phyloP scores from a whole-genome alignment of 495 filamentous ascomycete genomes.

The Cenococcum geophilum region DNA sequence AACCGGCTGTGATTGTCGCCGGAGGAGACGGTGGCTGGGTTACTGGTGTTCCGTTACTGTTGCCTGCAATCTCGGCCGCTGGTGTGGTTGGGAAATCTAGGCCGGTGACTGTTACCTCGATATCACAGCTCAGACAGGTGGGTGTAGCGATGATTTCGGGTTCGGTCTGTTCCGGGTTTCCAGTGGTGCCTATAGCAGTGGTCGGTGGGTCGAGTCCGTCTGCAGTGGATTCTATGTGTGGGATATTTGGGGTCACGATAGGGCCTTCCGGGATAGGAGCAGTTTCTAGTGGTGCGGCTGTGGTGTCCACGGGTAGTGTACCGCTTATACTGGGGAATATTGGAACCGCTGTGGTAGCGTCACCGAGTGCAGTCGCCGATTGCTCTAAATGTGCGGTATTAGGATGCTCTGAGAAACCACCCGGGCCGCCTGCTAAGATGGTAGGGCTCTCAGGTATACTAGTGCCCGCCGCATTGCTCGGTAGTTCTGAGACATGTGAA shows the following conservation, averaged over 20 bases:
- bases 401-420: not conserved
- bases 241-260: not conserved
- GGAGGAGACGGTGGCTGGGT: not conserved
- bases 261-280: not conserved
- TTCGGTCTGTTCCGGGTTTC: not conserved
- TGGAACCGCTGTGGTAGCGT: not conserved
- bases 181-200: not conserved
- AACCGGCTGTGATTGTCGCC: conserved; percentile 23
- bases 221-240: not conserved
- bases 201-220: not conserved
- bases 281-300: not conserved
- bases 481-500: not conserved
- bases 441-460: not conserved
- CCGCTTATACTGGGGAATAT: not conserved
- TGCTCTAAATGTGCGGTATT: not conserved
- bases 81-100: conserved; percentile 6
- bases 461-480: not conserved
- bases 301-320: not conserved
- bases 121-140: conserved; percentile 4
- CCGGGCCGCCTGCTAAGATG: not conserved
- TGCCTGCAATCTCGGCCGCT: conserved; percentile 15
- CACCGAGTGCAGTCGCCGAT: not conserved
- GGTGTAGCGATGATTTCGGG: conserved; percentile 10
- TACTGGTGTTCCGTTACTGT: not conserved
- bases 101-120: not conserved